Evolutionary conservation across 495 filamentous ascomycete species (phyloP).

Genomic region (Lophiostoma macrostomum): DNA sequence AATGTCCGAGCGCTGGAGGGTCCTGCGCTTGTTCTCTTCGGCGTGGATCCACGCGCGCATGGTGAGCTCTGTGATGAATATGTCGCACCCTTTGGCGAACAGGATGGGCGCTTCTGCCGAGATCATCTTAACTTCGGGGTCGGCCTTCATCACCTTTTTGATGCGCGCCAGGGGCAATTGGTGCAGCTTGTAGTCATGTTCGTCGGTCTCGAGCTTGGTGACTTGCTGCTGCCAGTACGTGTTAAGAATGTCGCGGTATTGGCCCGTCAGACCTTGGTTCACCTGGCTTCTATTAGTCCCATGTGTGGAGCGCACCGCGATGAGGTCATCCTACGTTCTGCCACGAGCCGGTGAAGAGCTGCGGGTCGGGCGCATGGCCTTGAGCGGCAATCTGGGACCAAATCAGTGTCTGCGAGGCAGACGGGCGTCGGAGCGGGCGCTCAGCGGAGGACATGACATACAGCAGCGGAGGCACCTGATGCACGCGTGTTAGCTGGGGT

Average conservation of each 20-base stretch:
- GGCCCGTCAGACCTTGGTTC: conserved; percentile 89
- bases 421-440: conserved; percentile 12
- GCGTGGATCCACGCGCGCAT: conserved; percentile 99
- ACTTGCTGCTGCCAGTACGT: conserved; percentile 99
- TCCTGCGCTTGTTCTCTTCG: conserved; percentile 96
- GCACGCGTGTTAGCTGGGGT: conserved; percentile 21
- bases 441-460: conserved; percentile 50
- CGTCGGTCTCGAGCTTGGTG: conserved; percentile 87
- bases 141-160: conserved; percentile 99
- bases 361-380: conserved; percentile 77
- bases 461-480: conserved; percentile 74
- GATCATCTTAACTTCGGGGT: conserved; percentile 99
- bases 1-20: conserved; percentile 92
- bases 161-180: conserved; percentile 93
- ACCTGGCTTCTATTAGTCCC: conserved; percentile 53
- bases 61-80: conserved; percentile 97
- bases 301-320: neutral
- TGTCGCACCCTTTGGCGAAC: conserved; percentile 98
- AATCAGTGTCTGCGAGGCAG: conserved; percentile 17
- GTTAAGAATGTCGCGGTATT: conserved; percentile 92
- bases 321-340: conserved; percentile 66
- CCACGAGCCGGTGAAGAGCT: conserved; percentile 91
- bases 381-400: conserved; percentile 54
- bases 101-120: conserved; percentile 96
- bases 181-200: conserved; percentile 97